Base-by-base conservation (phyloP, 2,329 filamentous ascomycete genomes). In the Blastomyces silverae region DNA sequence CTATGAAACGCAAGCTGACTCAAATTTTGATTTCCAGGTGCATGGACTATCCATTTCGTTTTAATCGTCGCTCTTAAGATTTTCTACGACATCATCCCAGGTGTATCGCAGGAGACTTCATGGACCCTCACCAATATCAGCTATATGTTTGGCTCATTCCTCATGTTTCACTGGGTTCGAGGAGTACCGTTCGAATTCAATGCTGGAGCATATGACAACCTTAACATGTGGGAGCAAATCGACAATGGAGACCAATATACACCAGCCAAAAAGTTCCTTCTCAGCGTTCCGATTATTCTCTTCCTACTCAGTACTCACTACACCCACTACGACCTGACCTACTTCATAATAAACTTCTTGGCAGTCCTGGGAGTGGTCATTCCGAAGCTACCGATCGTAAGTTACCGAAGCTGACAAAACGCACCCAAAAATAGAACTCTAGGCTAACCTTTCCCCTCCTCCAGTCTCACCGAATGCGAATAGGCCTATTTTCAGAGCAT, bases 171-270 rank as follows among this genome's bases (percentile, higher is more conserved):
- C 80, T 96, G 91, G 83, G 94, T 99, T 71, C 91, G 93, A 75
- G 94, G 94, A 71, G 91, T 97, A 58, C 94, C 94, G 6, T 99
- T 99, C 75, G 94, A 99, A 78, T 99, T 99, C 84, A 99, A 99
- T 76, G 89, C 91, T 64, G 94, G 94, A 66, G 94, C 94, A 71
- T 99, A 97, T 79, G 94, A 99, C 83, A 97, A 99, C 78, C 84
- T 99, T 74, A 99, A 97, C 81, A 97, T 99, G 94, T 99, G 94
- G 94, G 94, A 99, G 82, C 94, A 99, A 81, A 99, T 99, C 77
- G 94, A 99, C 82, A 95, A 97, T 73, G 94, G 94, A 58, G 94
- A 94, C 72, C 94, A 99, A 78, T 99, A 97, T 81, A 99, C 94
- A 0, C 94, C 94, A 3, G 91, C 94, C 70, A 99, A 99, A 84